phyloP scores from a whole-genome alignment of 2,329 filamentous ascomycete species.

The Hypoxylon sp. region DNA sequence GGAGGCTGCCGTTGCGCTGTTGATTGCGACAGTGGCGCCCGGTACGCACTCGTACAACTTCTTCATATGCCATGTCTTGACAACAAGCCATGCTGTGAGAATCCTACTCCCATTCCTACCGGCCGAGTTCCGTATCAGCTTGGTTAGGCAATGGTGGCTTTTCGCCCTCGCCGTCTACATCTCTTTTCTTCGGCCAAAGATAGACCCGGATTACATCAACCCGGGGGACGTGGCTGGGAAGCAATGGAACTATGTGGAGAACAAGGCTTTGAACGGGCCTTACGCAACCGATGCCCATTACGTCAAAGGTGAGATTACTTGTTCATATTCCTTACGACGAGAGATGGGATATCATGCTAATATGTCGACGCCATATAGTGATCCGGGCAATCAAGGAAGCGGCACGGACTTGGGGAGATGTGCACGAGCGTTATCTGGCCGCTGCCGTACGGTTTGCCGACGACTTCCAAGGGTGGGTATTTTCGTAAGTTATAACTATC shows the following conservation, averaged over 20 bases:
- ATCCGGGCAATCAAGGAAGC: slow-evolving; percentile 79
- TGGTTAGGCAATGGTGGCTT: slow-evolving; percentile 91
- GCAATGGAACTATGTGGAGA: slow-evolving; percentile 79
- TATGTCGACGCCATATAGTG: slow-evolving; percentile 51
- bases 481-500: slow-evolving; percentile 37
- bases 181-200: slow-evolving; percentile 73
- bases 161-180: slow-evolving; percentile 82
- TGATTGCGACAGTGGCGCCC: slow-evolving; percentile 66
- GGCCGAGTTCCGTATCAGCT: slow-evolving; percentile 70
- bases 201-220: slow-evolving; percentile 71
- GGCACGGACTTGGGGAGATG: slow-evolving; percentile 76
- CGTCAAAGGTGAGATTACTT: slow-evolving; percentile 71
- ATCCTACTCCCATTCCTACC: slow-evolving; percentile 83
- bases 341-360: background rate
- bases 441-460: slow-evolving; percentile 76
- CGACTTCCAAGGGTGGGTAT: slow-evolving; percentile 74
- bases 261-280: slow-evolving; percentile 72
- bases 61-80: slow-evolving; percentile 82
- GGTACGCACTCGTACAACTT: slow-evolving; percentile 78
- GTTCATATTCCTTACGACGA: background rate
- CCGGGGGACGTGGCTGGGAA: slow-evolving; percentile 67
- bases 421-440: slow-evolving; percentile 69
- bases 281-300: slow-evolving; percentile 81
- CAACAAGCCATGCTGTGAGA: slow-evolving; percentile 87
- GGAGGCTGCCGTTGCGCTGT: slow-evolving; percentile 65